Conservation (phyloP, 2,329 filamentous ascomycete species). For the Stemphylium beticola region DNA sequence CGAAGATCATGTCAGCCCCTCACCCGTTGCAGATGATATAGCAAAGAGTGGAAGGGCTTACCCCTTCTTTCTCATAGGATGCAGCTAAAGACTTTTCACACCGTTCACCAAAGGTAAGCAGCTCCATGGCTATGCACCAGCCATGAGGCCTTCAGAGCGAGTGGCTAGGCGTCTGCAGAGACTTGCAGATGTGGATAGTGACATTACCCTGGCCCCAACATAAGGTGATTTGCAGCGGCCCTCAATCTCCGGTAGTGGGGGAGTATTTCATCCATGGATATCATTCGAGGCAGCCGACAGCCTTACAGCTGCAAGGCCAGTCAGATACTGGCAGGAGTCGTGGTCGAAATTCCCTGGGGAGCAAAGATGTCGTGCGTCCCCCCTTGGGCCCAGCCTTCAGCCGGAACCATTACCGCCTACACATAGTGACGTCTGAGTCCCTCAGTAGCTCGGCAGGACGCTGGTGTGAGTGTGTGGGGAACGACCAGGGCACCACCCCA, state of each 20-base stretch:
- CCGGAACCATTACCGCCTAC: not conserved
- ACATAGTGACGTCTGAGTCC: constrained; percentile 9
- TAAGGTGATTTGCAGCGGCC: constrained; percentile 4
- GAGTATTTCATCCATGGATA: not conserved
- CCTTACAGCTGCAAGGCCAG: not conserved
- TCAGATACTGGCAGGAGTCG: not conserved
- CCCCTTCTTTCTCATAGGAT: constrained; percentile 12
- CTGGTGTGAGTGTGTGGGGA: constrained; percentile 15
- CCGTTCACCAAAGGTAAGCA: constrained; percentile 27
- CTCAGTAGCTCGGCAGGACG: constrained; percentile 6
- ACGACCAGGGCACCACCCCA: constrained; percentile 15
- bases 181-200: constrained; percentile 7
- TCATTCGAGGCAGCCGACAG: constrained; percentile 5
- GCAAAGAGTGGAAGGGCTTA: constrained; percentile 22
- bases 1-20: not conserved
- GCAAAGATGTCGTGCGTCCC: not conserved
- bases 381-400: not conserved
- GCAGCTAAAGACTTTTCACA: constrained; percentile 28
- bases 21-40: constrained; percentile 2
- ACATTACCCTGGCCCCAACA: constrained; percentile 6
- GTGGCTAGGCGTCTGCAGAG: constrained; percentile 16
- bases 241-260: constrained; percentile 14
- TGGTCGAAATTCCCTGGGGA: not conserved
- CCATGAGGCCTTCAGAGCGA: constrained; percentile 14
- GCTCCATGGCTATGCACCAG: constrained; percentile 11